A percentile compares a stretch with the other conserved stretches of the same genome.
These are phyloP conservation scores for Gymnopus androsaceus DNA, from an alignment of 1,284 basidiomycete species.

Conservation along the genomic window DNA sequence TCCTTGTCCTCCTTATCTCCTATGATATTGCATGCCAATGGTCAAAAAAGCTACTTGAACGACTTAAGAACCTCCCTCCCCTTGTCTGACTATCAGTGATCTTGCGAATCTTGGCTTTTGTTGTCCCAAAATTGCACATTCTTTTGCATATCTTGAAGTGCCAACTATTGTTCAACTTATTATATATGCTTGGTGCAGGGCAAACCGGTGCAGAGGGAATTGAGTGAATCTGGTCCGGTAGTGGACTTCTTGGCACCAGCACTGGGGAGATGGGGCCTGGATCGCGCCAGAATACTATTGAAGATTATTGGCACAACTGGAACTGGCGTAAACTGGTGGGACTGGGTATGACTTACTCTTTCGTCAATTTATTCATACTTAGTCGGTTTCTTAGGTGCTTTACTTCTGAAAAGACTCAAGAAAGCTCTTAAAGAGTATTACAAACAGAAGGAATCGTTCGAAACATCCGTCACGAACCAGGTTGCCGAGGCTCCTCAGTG, in stretches of 20 bases:
- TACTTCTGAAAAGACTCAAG: not conserved
- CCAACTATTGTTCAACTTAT: too few species aligned
- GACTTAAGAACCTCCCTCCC: conserved; percentile 2
- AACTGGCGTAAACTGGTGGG: too few species aligned
- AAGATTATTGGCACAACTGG: too few species aligned
- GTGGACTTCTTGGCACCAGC: not conserved
- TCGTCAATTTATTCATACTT: not conserved
- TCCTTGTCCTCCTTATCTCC: conserved; percentile 10
- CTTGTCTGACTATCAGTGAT: not conserved
- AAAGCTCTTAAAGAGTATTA: not conserved
- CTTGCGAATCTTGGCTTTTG: not conserved
- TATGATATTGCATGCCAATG: conserved; percentile 27
- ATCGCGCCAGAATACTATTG: too few species aligned
- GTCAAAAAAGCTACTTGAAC: conserved; percentile 13
- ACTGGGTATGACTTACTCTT: not conserved
- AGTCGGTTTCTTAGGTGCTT: not conserved
- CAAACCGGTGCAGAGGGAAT: conserved; percentile 6
- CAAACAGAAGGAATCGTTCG: not conserved
- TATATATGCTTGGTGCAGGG: conserved; percentile 4
- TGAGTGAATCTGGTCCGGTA: conserved; percentile 1
- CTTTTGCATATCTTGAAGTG: too few species aligned
- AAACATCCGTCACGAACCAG: not conserved
- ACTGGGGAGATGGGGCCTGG: not conserved
- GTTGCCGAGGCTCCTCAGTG: not conserved
- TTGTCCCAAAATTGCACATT: too few species aligned